A percentile compares a stretch with the other conserved stretches of the same genome.
Conservation (phyloP, 2,329 filamentous ascomycete species). For the Penicillium sp. region DNA sequence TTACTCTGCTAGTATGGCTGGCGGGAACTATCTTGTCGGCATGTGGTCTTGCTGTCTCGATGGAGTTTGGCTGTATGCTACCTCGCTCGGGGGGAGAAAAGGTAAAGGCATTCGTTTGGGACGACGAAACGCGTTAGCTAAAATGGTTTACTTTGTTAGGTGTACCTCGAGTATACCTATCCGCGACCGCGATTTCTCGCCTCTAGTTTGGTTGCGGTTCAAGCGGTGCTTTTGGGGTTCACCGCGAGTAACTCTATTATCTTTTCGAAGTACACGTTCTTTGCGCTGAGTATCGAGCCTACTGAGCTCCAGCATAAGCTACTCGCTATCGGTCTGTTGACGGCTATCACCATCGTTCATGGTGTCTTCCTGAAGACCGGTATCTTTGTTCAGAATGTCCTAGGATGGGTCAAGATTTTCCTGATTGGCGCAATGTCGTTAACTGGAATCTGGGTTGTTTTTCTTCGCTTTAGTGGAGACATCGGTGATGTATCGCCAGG, state of each 20-base stretch:
- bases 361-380: constrained; percentile 60
- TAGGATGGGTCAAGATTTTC: constrained; percentile 66
- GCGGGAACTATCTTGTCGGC: constrained; percentile 63
- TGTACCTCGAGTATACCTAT: constrained; percentile 72
- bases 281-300: constrained; percentile 56
- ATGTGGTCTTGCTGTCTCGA: constrained; percentile 61
- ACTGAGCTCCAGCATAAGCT: constrained; percentile 56
- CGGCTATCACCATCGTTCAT: constrained; percentile 60
- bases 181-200: constrained; percentile 64
- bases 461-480: constrained; percentile 42
- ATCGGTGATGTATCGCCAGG: constrained; percentile 2
- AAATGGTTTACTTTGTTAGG: constrained; percentile 47
- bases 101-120: constrained; percentile 51
- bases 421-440: constrained; percentile 64
- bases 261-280: constrained; percentile 66
- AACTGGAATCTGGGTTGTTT: constrained; percentile 61
- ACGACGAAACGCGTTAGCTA: constrained; percentile 39
- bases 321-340: constrained; percentile 60
- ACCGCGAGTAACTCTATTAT: constrained; percentile 71
- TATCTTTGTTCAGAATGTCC: constrained; percentile 60
- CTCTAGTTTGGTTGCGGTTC: constrained; percentile 64
- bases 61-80: constrained; percentile 72
- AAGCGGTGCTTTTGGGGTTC: constrained; percentile 66
- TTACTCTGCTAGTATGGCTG: constrained; percentile 65
- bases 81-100: constrained; percentile 69